phyloP scores from a whole-genome alignment of 2,329 filamentous ascomycete species.

The Xylaria arbuscula region DNA sequence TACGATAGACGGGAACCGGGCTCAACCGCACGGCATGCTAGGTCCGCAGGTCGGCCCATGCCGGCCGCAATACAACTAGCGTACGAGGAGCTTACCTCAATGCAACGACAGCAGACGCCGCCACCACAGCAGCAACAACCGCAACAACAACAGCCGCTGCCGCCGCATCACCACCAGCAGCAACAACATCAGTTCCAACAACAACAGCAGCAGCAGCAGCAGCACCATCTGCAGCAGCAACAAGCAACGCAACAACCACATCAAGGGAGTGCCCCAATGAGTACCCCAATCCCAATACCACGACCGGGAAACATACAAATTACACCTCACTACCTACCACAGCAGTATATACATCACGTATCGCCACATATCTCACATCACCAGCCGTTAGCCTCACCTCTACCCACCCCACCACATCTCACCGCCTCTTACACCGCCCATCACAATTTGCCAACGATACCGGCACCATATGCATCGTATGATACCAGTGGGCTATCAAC shows the following conservation, averaged over 20 bases:
- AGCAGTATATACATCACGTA: slow-evolving; percentile 36
- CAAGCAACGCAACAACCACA: slow-evolving; percentile 26
- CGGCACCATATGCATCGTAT: slow-evolving; percentile 30
- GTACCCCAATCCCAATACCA: slow-evolving; percentile 32
- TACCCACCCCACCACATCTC: slow-evolving; percentile 34
- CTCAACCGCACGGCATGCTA: slow-evolving; percentile 25
- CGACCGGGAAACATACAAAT: slow-evolving; percentile 32
- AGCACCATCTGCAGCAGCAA: slow-evolving; percentile 23
- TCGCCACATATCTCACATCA: slow-evolving; percentile 33
- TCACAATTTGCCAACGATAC: slow-evolving; percentile 28
- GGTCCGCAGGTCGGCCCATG: slow-evolving; percentile 27
- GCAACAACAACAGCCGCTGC: slow-evolving; percentile 22
- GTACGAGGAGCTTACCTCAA: slow-evolving; percentile 37
- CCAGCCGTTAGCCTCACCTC: slow-evolving; percentile 27
- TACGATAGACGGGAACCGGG: slow-evolving; percentile 34
- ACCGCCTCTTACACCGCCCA: slow-evolving; percentile 27
- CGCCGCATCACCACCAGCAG: not conserved
- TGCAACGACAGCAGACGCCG: slow-evolving; percentile 31
- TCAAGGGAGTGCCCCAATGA: slow-evolving; percentile 28
- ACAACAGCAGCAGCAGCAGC: slow-evolving; percentile 19
- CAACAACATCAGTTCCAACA: slow-evolving; percentile 25
- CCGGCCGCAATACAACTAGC: slow-evolving; percentile 37
- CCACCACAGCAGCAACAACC: slow-evolving; percentile 28
- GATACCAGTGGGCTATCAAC: slow-evolving; percentile 25
- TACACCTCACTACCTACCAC: slow-evolving; percentile 31